Evolutionary conservation across 306 rosid species (phyloP).

Genomic region (Lupinus albus): DNA sequence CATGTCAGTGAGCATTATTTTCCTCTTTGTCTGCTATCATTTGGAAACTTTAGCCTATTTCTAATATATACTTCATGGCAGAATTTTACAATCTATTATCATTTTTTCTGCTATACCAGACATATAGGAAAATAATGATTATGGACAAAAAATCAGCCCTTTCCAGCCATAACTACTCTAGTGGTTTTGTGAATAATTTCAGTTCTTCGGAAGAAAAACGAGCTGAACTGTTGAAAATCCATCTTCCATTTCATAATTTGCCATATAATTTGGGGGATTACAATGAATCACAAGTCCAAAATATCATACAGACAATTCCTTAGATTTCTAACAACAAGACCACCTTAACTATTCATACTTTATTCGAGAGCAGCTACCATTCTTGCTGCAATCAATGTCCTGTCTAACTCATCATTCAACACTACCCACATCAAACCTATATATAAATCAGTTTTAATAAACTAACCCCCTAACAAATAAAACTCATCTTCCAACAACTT

Average conservation of each 20-base stretch:
- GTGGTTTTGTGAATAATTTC: constrained; percentile 14
- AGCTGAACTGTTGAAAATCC: neutral
- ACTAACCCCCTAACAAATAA: neutral
- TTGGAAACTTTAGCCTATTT: constrained; percentile 15
- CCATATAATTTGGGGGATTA: constrained; percentile 9
- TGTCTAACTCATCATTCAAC: neutral
- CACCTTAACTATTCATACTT: neutral
- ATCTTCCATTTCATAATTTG: neutral
- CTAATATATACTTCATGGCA: neutral
- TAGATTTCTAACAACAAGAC: too few relatives aligned
- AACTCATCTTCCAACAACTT: neutral
- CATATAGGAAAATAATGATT: neutral
- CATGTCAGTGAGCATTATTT: neutral
- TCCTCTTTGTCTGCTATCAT: neutral
- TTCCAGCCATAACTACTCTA: constrained; percentile 14
- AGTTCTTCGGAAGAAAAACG: neutral
- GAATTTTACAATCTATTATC: neutral
- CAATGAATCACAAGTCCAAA: neutral
- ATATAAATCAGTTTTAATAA: neutral
- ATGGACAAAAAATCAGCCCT: constrained; percentile 6
- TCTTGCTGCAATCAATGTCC: neutral
- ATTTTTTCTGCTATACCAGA: neutral
- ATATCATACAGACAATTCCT: too few relatives aligned
- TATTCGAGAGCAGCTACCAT: neutral
- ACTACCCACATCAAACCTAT: neutral